phyloP scores from a whole-genome alignment of 1,139 yeast species.

The Blastobotrys persicus region DNA sequence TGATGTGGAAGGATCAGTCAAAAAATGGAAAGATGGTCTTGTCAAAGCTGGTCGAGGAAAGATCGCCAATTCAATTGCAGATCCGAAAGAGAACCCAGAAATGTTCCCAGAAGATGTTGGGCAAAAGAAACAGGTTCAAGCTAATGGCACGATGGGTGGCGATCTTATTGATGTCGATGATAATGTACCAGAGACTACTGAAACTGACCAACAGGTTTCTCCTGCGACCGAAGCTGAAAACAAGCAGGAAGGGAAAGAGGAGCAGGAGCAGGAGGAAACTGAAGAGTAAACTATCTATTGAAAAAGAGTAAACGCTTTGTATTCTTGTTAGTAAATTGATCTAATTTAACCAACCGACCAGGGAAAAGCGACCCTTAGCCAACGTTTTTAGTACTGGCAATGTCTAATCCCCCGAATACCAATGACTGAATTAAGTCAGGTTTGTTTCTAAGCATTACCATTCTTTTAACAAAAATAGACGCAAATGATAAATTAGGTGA shows the following conservation, averaged over 20 bases:
- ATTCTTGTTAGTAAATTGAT: slow-evolving; percentile 4
- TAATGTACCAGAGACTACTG: slow-evolving; percentile 18
- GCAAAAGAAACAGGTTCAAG: slow-evolving; percentile 26
- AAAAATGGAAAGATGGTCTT: slow-evolving; percentile 66
- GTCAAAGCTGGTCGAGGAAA: slow-evolving; percentile 49
- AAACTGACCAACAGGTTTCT: slow-evolving; percentile 10
- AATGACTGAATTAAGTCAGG: no score
- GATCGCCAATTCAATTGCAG: slow-evolving; percentile 49
- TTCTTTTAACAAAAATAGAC: no score
- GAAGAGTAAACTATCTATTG: slow-evolving; percentile 7
- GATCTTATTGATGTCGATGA: slow-evolving; percentile 31
- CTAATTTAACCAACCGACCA: background rate
- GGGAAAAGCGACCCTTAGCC: no score
- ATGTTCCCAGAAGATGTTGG: slow-evolving; percentile 34
- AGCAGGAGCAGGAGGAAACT: slow-evolving; percentile 9
- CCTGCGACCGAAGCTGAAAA: slow-evolving; percentile 18
- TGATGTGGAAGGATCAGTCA: slow-evolving; percentile 48
- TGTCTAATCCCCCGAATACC: no score
- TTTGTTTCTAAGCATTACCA: no score
- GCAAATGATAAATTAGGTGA: no score
- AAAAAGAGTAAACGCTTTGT: background rate
- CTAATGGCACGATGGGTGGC: slow-evolving; percentile 11
- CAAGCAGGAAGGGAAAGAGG: slow-evolving; percentile 11
- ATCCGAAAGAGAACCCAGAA: slow-evolving; percentile 31
- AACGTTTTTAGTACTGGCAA: no score